phyloP scores from a whole-genome alignment of 192 early-diverging fungal genomes.

The Coemansia sp. region DNA sequence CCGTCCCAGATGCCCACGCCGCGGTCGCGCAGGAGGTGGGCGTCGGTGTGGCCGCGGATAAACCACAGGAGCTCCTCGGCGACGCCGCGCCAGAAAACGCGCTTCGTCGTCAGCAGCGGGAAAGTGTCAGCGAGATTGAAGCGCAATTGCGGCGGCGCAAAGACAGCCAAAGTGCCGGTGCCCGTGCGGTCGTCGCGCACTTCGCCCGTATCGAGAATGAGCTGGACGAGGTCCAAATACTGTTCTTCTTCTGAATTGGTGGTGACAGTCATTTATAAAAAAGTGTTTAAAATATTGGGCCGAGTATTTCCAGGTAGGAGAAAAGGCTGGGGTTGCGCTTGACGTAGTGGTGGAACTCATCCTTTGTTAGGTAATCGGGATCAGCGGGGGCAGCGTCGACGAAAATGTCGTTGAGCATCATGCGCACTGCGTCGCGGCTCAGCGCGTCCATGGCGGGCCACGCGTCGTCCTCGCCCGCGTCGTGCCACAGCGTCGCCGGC shows the following conservation, averaged over 20 bases:
- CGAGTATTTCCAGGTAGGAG: slow-evolving; percentile 91
- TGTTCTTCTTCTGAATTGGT: slow-evolving; percentile 72
- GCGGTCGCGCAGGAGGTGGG: slow-evolving; percentile 71
- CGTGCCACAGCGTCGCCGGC: slow-evolving; percentile 50
- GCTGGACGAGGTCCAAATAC: slow-evolving; percentile 76
- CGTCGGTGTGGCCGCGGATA: slow-evolving; percentile 86
- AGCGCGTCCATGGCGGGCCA: slow-evolving; percentile 92
- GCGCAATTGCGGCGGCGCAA: slow-evolving; percentile 85
- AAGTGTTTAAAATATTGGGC: slow-evolving; percentile 70
- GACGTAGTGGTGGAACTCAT: slow-evolving; percentile 80
- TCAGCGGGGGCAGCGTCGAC: slow-evolving; percentile 57
- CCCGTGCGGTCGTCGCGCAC: slow-evolving; percentile 87
- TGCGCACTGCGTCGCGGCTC: slow-evolving; percentile 88
- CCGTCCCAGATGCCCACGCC: slow-evolving; percentile 83
- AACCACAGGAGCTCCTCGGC: slow-evolving; percentile 97
- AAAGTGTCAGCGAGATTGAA: slow-evolving; percentile 79
- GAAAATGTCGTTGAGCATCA: slow-evolving; percentile 92
- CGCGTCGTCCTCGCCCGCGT: slow-evolving; percentile 57
- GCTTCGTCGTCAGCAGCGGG: slow-evolving; percentile 94
- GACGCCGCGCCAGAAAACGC: slow-evolving; percentile 87
- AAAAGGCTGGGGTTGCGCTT: slow-evolving; percentile 78
- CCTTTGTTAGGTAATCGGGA: slow-evolving; percentile 68
- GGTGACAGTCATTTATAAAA: not conserved
- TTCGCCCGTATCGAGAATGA: slow-evolving; percentile 73
- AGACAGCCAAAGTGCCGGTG: slow-evolving; percentile 76